Base-by-base conservation (phyloP, 805 yeast species). In the Candida glaebosa region DNA sequence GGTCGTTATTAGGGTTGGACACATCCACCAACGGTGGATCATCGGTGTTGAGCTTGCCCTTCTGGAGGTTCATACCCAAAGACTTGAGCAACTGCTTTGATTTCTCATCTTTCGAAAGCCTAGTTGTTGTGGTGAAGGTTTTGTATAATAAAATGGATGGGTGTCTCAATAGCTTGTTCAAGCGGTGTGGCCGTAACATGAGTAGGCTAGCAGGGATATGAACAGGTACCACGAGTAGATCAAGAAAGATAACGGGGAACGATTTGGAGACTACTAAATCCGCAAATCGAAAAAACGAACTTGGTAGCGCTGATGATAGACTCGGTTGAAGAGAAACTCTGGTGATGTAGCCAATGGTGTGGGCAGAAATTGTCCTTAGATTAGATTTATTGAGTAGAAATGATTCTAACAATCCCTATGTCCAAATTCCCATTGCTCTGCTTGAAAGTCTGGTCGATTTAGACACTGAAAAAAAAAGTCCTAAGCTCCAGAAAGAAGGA, bases 11-110 rank as follows among this genome's bases (percentile, higher is more conserved):
- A n/a, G 25, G 17, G 9, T 31, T 31, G 5, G 18, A 8, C 6
- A 9, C 15, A 15, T 35, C 31, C 4, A 35, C 38, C 10, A 25
- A 17, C 9, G 38, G 24, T 12, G 38, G 4, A 12, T 31, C 42
- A 8, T 44, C 33, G 26, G 34, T 38, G 14, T 53, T 54, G 10
- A 64, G 45, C 37, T 54, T 58, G 2, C 69, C 69, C 33, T 61
- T 60, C 46, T 58, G 70, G 14, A 67, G 51, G 9, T 58, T 49
- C 39, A 52, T 38, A 12, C 68, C 71, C 22, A 67, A 50, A 25
- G 52, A 57, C 45, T 60, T 61, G 28, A 67, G 58, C 30, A 57
- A 52, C 26, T 53, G 51, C 39, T 58, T 59, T 3, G 55, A 46
- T 38, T 54, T 54, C 30, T 51, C 58, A 44, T 53, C 57, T 37